These are phyloP conservation scores for Leccinum solheimii DNA, from an alignment of 1,284 basidiomycete genomes.

Conservation along the genomic window DNA sequence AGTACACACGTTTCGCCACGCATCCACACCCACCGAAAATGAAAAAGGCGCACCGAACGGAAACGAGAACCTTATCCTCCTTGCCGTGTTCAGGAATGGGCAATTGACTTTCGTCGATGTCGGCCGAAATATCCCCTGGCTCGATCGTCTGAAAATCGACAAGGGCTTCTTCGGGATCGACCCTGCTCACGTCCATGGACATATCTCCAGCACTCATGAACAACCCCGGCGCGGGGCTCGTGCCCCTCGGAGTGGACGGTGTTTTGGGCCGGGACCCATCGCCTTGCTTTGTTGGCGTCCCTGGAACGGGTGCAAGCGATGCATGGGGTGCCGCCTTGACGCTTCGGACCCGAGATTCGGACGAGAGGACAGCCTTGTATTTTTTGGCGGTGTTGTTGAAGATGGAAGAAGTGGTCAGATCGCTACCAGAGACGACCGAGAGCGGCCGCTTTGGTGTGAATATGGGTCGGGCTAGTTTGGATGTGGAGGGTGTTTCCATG, in stretches of 20 bases:
- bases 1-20: not conserved
- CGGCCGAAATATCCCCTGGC: constrained; percentile 61
- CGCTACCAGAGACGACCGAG: constrained; percentile 34
- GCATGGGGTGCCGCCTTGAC: constrained; percentile 38
- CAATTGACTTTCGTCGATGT: constrained; percentile 58
- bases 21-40: constrained; percentile 14
- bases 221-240: constrained; percentile 48
- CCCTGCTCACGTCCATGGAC: constrained; percentile 66
- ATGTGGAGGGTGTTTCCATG: constrained; percentile 27
- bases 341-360: constrained; percentile 53
- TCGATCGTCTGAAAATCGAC: constrained; percentile 74
- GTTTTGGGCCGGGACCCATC: constrained; percentile 53
- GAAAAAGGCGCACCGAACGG: constrained; percentile 59
- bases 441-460: constrained; percentile 59
- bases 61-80: constrained; percentile 87
- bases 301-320: constrained; percentile 48
- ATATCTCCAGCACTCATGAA: constrained; percentile 55
- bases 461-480: constrained; percentile 33
- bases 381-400: constrained; percentile 58
- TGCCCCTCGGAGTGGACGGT: constrained; percentile 48
- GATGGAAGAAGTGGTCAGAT: constrained; percentile 40
- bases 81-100: constrained; percentile 51
- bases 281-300: constrained; percentile 48
- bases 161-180: constrained; percentile 73
- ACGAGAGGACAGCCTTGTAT: constrained; percentile 64